These are phyloP conservation scores for Rhizopus arrhizus DNA, from an alignment of 371 early-diverging fungal genomes.

Conservation along the genomic window DNA sequence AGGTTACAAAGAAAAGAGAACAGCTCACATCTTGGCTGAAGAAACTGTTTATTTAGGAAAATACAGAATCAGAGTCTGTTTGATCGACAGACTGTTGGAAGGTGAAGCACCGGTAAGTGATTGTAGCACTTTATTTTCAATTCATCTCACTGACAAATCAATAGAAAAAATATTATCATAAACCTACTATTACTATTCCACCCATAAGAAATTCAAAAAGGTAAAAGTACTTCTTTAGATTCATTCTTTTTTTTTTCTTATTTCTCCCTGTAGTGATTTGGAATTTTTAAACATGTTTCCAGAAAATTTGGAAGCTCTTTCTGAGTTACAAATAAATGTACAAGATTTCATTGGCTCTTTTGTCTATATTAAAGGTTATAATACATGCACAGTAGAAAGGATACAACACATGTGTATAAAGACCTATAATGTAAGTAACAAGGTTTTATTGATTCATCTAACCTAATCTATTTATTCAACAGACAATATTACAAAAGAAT, in stretches of 20 bases:
- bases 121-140: slow-evolving; percentile 2
- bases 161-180: slow-evolving; percentile 31
- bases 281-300: slow-evolving; percentile 60
- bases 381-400: slow-evolving; percentile 56
- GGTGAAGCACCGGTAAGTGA: slow-evolving; percentile 48
- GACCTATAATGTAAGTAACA: slow-evolving; percentile 25
- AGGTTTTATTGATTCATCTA: neutral
- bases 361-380: slow-evolving; percentile 66
- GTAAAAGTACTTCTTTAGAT: slow-evolving; percentile 28
- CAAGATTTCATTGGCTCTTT: slow-evolving; percentile 63
- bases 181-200: slow-evolving; percentile 48
- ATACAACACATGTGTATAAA: slow-evolving; percentile 63
- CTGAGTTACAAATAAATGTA: slow-evolving; percentile 49
- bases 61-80: slow-evolving; percentile 52
- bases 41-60: slow-evolving; percentile 54
- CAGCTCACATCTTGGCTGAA: slow-evolving; percentile 56
- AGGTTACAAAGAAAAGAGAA: slow-evolving; percentile 61
- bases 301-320: slow-evolving; percentile 50
- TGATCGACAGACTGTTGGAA: slow-evolving; percentile 58
- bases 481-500: slow-evolving; percentile 50
- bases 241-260: neutral
- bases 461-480: neutral
- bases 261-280: slow-evolving; percentile 46
- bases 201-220: slow-evolving; percentile 49
- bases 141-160: neutral